Evolutionary conservation across 495 filamentous ascomycete species (phyloP), one percentile per base, ranked within the genome.

Genomic region (Xylaria curta): DNA sequence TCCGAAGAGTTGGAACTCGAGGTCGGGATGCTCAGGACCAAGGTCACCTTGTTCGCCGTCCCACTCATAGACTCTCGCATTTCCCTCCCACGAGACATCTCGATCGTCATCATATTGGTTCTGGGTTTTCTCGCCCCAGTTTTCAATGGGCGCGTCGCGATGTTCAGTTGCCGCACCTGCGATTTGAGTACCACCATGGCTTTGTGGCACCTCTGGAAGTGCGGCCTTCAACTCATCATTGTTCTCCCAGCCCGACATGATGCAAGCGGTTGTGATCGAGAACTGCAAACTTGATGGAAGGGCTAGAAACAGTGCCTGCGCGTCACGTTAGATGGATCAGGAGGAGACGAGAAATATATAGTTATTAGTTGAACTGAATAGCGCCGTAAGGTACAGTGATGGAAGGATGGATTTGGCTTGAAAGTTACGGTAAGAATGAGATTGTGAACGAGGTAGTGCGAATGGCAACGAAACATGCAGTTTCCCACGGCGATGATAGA

Each of bases 11-110:
- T 89, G 79, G 8, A 85, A 60, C 82, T 99, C 94, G 0, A 99
- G 88, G 49, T 87, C 86, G 0, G 85, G 81, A 73, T 88, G 82
- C 49, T 80, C 80, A 5, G 95, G 96, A 38, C 90, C 94, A 61
- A 98, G 82, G 64, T 99, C 95, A 13, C 95, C 96, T 72, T 86
- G 91, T 5, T 97, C 93, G 2, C 93, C 93, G 12, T 89, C 85
- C 92, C 92, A 98, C 78, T 97, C 91, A 69, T 99, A 98, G 19
- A 90, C 86, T 1, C 74, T 75, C 33, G 90, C 90, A 68, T 87
- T 88, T 17, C 80, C 58, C 62, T 81, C 78, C 81, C 83, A 81
- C 53, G 80, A 64, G 21, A 72, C 51, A 3, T 66, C 42, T 4
- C 42, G 73, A 17, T 79, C 62, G 31, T 73, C 80, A 71, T 81